Conservation (phyloP, 2,329 filamentous ascomycete species). For the Fusarium sp. region DNA sequence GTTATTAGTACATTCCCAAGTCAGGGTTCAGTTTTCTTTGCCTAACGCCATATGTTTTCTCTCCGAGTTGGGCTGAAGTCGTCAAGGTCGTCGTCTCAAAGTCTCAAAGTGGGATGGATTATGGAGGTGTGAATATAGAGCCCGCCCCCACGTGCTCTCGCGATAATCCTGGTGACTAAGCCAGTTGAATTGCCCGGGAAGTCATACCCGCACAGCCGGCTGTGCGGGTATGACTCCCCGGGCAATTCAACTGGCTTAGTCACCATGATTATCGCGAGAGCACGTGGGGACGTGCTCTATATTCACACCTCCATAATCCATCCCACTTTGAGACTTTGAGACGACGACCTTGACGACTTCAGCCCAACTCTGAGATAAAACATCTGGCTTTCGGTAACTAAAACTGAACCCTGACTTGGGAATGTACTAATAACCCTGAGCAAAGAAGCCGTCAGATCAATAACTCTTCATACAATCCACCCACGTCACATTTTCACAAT, state of each 20-base stretch:
- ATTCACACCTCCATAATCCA: constrained; percentile 39
- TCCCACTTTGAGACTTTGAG: constrained; percentile 43
- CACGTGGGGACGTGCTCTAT: constrained; percentile 50
- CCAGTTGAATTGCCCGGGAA: no score
- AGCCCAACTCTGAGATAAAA: constrained; percentile 15
- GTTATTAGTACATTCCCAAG: not conserved
- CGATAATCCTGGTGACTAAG: constrained; percentile 52
- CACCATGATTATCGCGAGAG: constrained; percentile 46
- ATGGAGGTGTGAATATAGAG: constrained; percentile 38
- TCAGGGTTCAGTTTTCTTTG: not conserved
- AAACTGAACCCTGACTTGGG: not conserved
- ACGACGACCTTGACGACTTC: constrained; percentile 35
- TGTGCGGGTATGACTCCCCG: no score
- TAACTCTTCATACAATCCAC: not conserved
- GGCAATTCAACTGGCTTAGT: constrained; percentile 53
- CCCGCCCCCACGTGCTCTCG: constrained; percentile 52
- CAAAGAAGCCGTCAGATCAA: not conserved
- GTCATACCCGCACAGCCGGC: no score
- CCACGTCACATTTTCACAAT: constrained; percentile 56
- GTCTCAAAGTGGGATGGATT: constrained; percentile 46
- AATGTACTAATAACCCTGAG: not conserved
- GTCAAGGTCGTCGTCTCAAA: constrained; percentile 30
- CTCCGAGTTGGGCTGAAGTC: constrained; percentile 21
- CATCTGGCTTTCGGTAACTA: not conserved
- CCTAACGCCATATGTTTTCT: constrained; percentile 4